phyloP scores from a whole-genome alignment of 176 grass and related monocot genomes.

The Cenchrus americanus region DNA sequence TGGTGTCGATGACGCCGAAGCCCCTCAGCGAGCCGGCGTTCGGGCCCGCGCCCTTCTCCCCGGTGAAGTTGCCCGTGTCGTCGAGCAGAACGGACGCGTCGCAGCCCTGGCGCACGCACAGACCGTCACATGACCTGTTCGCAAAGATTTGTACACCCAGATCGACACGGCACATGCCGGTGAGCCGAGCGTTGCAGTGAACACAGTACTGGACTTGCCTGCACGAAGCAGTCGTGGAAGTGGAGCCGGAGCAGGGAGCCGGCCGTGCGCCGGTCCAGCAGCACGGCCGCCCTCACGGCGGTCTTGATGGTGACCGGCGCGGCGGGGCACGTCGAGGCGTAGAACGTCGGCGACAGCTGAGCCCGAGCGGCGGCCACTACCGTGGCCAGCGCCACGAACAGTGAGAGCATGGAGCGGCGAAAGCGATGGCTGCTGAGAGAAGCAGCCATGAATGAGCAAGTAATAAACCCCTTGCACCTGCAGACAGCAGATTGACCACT shows the following conservation, averaged over 20 bases:
- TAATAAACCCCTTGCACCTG: not conserved
- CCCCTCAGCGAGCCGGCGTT: slow-evolving; percentile 58
- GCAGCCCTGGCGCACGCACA: slow-evolving; percentile 44
- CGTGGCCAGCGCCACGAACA: slow-evolving; percentile 20
- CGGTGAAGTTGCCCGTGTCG: slow-evolving; percentile 61
- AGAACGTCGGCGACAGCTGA: slow-evolving; percentile 71
- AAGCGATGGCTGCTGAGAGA: not conserved
- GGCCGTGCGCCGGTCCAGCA: slow-evolving; percentile 48
- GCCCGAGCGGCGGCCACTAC: slow-evolving; percentile 46
- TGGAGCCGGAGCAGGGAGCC: slow-evolving; percentile 66
- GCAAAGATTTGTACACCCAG: not conserved
- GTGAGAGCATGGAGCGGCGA: not conserved
- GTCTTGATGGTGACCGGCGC: slow-evolving; percentile 51
- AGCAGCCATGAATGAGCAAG: slow-evolving; percentile 18
- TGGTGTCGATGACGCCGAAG: slow-evolving; percentile 55
- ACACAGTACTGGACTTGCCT: slow-evolving; percentile 47
- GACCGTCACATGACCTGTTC: not conserved
- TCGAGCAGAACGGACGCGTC: slow-evolving; percentile 66
- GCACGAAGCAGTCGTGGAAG: slow-evolving; percentile 81
- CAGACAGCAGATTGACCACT: not conserved
- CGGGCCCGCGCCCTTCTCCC: slow-evolving; percentile 60
- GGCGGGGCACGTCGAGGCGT: slow-evolving; percentile 56
- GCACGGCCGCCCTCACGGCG: slow-evolving; percentile 50
- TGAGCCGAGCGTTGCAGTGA: not conserved
- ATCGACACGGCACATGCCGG: not conserved